Percentiles rank a stretch among this genome's conserved stretches.
Evolutionary conservation across 495 filamentous ascomycete species (phyloP).

Genomic region (Gamarada debralockiae): DNA sequence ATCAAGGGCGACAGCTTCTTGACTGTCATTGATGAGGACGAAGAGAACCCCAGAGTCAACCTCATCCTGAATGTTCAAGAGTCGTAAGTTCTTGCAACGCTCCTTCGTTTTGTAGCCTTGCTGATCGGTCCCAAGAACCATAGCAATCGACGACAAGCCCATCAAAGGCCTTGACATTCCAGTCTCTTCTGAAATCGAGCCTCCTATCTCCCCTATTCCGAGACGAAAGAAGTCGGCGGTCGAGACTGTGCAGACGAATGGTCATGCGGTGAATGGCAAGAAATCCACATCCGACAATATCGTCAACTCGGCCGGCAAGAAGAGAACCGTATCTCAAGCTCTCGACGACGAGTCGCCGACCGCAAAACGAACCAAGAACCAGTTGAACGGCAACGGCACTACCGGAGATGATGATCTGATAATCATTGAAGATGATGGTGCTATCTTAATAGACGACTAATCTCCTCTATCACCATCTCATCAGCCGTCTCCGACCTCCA

Average conservation of each 20-base stretch:
- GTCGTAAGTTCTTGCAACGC: slow-evolving; percentile 30
- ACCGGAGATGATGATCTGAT: slow-evolving; percentile 37
- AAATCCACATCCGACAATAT: neutral
- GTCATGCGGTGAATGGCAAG: slow-evolving; percentile 7
- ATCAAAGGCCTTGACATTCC: slow-evolving; percentile 19
- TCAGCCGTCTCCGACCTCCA: neutral
- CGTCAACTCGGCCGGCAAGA: neutral
- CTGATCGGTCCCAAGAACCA: slow-evolving; percentile 1
- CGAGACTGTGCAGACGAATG: neutral
- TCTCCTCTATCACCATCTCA: neutral
- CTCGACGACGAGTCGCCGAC: slow-evolving; percentile 14
- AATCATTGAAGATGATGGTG: slow-evolving; percentile 59
- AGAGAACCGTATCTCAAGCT: slow-evolving; percentile 15
- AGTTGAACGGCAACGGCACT: slow-evolving; percentile 19
- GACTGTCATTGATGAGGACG: slow-evolving; percentile 80
- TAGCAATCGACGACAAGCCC: slow-evolving; percentile 14
- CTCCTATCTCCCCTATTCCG: slow-evolving; percentile 36
- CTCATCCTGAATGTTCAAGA: slow-evolving; percentile 64
- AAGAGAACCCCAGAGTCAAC: slow-evolving; percentile 77
- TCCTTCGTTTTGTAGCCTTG: neutral
- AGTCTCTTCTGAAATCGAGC: slow-evolving; percentile 1
- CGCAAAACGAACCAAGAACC: slow-evolving; percentile 41
- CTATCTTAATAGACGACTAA: slow-evolving; percentile 70
- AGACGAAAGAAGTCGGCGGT: slow-evolving; percentile 37
- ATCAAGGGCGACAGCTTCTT: slow-evolving; percentile 69